Conservation (phyloP, 2,329 filamentous ascomycete species). For the Didymella segeticola region DNA sequence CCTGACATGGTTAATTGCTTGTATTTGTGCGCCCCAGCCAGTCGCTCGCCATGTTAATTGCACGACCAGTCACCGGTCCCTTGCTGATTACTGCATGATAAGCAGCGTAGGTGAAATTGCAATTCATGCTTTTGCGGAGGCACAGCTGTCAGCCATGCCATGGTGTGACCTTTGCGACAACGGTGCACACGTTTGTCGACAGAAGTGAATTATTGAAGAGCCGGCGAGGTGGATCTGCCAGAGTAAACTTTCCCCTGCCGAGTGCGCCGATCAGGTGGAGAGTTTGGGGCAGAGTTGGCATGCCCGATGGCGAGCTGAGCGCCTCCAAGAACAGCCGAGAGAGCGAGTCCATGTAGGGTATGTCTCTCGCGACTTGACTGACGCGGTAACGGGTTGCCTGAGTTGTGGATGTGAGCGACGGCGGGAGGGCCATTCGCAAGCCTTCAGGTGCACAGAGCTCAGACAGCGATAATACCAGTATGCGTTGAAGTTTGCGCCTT, state of each 20-base stretch:
- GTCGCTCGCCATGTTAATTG: slow-evolving; percentile 1
- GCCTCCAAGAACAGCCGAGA: background rate
- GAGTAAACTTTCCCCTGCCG: slow-evolving; percentile 3
- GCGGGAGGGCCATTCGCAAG: slow-evolving; percentile 1
- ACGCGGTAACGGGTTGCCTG: background rate
- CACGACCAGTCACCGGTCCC: background rate
- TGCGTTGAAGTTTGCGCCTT: background rate
- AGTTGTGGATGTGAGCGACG: background rate
- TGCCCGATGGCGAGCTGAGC: background rate
- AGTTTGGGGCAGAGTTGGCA: slow-evolving; percentile 3
- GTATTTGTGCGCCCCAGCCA: slow-evolving; percentile 25
- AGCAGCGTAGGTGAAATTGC: slow-evolving; percentile 6
- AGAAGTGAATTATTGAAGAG: slow-evolving; percentile 21
- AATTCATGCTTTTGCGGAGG: slow-evolving; percentile 10
- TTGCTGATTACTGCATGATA: slow-evolving; percentile 1
- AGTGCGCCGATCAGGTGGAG: slow-evolving; percentile 22
- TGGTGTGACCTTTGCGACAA: slow-evolving; percentile 19
- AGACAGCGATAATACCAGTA: background rate
- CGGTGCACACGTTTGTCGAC: slow-evolving; percentile 26
- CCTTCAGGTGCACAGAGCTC: slow-evolving; percentile 5
- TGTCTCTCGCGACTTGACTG: background rate
- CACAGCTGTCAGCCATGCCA: slow-evolving; percentile 2
- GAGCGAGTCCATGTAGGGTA: background rate
- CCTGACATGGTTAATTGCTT: slow-evolving; percentile 26
- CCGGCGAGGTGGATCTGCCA: background rate